Evolutionary conservation across 1,284 basidiomycete genomes (phyloP).

Genomic region (Sanghuangporus sanghuang): DNA sequence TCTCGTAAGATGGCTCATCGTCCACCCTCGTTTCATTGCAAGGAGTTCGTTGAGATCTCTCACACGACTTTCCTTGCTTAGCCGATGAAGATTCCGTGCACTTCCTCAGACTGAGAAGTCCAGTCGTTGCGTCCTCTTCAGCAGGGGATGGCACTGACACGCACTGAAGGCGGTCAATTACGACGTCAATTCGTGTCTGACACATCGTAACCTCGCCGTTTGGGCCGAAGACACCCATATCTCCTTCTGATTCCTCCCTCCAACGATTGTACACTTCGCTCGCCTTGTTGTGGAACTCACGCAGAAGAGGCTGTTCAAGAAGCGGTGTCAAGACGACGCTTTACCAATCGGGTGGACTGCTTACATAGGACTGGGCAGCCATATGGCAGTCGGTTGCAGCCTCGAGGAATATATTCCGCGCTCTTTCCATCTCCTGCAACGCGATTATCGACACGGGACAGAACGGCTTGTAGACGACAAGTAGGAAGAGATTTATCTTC

Average conservation of each 20-base stretch:
- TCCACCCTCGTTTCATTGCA: background rate
- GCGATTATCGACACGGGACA: constrained; percentile 2
- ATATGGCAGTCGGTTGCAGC: constrained; percentile 1
- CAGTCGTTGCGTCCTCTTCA: background rate
- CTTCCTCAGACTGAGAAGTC: background rate
- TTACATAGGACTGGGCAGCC: constrained; percentile 9
- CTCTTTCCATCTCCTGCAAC: background rate
- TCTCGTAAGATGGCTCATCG: background rate
- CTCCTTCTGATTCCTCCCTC: background rate
- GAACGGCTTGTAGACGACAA: constrained; percentile 5
- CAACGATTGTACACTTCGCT: background rate
- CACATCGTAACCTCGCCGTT: constrained; percentile 7
- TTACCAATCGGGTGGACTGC: background rate
- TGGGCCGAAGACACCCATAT: background rate
- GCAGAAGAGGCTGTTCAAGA: background rate
- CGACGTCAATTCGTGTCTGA: constrained; percentile 1
- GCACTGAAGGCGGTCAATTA: background rate
- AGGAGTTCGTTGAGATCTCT: background rate
- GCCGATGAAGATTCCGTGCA: background rate
- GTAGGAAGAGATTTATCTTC: constrained; percentile 1
- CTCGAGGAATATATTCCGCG: background rate
- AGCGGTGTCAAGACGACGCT: background rate
- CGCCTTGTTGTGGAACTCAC: background rate
- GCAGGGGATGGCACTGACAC: background rate
- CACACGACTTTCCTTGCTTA: background rate